Conservation (phyloP, 305 asterid species). For the Fraxinus ornus region DNA sequence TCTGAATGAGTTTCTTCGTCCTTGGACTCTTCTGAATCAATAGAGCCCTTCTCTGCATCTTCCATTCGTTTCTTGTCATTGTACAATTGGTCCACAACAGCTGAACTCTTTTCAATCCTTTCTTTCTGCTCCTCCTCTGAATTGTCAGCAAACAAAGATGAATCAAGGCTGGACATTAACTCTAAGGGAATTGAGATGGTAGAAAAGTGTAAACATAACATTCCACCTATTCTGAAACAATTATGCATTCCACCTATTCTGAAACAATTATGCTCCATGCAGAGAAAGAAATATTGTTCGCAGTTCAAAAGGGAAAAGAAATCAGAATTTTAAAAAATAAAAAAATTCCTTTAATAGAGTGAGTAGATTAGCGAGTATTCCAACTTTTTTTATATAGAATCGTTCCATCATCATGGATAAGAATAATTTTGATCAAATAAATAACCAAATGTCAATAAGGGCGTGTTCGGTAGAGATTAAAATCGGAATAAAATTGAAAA, state of each 20-base stretch:
- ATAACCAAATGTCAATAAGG: neutral
- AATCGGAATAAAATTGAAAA: no score
- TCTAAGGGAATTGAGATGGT: neutral
- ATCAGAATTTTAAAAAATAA: neutral
- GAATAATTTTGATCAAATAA: neutral
- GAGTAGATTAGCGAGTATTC: neutral
- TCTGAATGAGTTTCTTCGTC: slow-evolving; percentile 51
- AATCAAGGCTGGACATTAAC: slow-evolving; percentile 10
- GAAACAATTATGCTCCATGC: neutral
- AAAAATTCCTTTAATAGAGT: neutral
- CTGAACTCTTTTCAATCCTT: slow-evolving; percentile 31
- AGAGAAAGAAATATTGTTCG: neutral
- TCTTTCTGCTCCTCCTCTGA: slow-evolving; percentile 52
- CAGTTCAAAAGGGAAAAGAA: neutral
- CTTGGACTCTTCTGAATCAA: slow-evolving; percentile 50
- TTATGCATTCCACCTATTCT: neutral
- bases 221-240: neutral
- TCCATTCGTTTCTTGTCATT: slow-evolving; percentile 41
- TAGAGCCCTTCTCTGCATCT: slow-evolving; percentile 41
- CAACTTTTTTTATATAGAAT: neutral
- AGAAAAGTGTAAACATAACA: neutral
- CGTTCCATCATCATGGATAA: neutral
- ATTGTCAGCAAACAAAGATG: slow-evolving; percentile 25
- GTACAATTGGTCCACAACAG: slow-evolving; percentile 41
- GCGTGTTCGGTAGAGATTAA: no score